Evolutionary conservation across 176 grass and related monocot genomes (phyloP), one percentile per base, ranked within the genome.

Genomic region (Elymus sibiricus): DNA sequence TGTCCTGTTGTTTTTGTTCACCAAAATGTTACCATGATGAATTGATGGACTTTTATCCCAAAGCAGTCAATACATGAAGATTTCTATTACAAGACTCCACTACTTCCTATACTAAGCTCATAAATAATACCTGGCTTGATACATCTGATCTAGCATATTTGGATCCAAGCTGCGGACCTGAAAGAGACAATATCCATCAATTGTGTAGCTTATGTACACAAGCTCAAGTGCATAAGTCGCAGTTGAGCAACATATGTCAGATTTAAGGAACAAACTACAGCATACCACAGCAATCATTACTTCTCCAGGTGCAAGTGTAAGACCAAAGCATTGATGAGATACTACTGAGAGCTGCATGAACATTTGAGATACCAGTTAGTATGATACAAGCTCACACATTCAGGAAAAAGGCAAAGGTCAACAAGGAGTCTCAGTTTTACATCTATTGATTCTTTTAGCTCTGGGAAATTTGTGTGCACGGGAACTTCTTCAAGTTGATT

Each of bases 221-320:
- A 44, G 42, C 72, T 71, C 70, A 86, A 76, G 28, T 64, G 71
- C 72, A 86, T 21, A 47, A 66, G 43, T 7, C 16, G 26, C 68
- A 88, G 74, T 67, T 85, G 28, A 84, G 56, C 24, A 91, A 73
- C 43, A 79, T 28, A 70, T 83, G 56, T 73, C 15, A 78, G 46
- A 84, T 81, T 77, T 37, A 68, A 87, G 35, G 59, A 61, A 85
- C 64, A 84, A 15, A 42, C 77, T 76, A 85, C 67, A 64, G 56
- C 84, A 83, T 92, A 98, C 96, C 93, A 93, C 83, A 80, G 84
- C 91, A 94, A 98, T 80, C 96, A 89, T 98, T 74, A 92, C 81
- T 79, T 86, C 91, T 88, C 93, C 93, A 82, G 93, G 96, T 79
- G 93, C 92, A 71, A 91, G 27, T 74, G 90, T 90, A 92, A 98